phyloP scores from a whole-genome alignment of 106 monocot genomes.

The Acanthochlamys bracteata region DNA sequence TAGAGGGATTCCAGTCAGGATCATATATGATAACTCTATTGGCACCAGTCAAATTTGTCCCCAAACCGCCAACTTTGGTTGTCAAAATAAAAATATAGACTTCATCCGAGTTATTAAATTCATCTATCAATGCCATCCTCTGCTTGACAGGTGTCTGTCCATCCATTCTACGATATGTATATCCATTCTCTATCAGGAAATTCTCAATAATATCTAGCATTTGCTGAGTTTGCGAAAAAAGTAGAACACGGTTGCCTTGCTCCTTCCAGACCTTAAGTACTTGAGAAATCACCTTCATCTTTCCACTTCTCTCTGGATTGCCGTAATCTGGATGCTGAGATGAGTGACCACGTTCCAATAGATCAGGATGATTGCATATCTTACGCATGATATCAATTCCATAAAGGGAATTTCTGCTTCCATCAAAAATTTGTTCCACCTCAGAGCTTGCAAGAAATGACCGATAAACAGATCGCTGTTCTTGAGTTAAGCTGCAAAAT shows the following conservation, averaged over 20 bases:
- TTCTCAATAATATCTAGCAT: conserved; percentile 88
- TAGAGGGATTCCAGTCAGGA: conserved; percentile 99
- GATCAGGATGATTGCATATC: conserved; percentile 97
- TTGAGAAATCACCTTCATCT: conserved; percentile 81
- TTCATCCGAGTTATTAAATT: conserved; percentile 78
- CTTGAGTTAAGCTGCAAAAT: conserved; percentile 80
- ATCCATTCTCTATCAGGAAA: conserved; percentile 40
- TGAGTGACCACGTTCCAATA: conserved; percentile 82
- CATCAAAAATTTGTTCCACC: conserved; percentile 94
- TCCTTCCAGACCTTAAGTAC: conserved; percentile 86
- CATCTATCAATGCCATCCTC: conserved; percentile 91
- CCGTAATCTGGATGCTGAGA: conserved; percentile 80
- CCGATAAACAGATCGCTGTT: conserved; percentile 62
- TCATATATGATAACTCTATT: conserved; percentile 91
- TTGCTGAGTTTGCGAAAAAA: conserved; percentile 90
- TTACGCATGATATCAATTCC: conserved; percentile 95
- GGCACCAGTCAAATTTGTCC: conserved; percentile 87
- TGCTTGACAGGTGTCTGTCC: conserved; percentile 83
- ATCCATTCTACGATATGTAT: conserved; percentile 88
- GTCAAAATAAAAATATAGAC: conserved; percentile 86
- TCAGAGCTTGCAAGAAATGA: conserved; percentile 95
- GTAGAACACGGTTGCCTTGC: conserved; percentile 82
- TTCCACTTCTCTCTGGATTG: conserved; percentile 76
- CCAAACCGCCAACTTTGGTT: conserved; percentile 93
- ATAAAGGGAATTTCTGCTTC: conserved; percentile 76